phyloP scores from a whole-genome alignment of 805 yeast species.

The Saccharomyces jurei region DNA sequence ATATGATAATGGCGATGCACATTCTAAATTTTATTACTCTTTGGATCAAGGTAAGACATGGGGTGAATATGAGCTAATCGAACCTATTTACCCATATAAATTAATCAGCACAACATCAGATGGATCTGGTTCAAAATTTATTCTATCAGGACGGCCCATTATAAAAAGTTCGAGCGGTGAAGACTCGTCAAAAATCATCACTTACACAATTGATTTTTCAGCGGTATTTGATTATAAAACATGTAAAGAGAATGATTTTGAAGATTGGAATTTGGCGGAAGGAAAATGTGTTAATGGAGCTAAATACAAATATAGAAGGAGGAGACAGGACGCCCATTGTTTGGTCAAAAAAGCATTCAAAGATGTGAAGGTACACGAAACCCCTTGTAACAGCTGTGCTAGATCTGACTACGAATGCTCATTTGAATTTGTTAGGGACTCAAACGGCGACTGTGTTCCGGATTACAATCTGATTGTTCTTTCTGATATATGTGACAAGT shows the following conservation, averaged over 20 bases:
- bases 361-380: constrained; percentile 37
- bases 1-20: constrained; percentile 28
- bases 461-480: constrained; percentile 18
- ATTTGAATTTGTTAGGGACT: constrained; percentile 37
- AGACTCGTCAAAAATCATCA: no score
- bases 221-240: constrained; percentile 41
- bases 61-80: constrained; percentile 38
- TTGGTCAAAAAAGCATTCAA: constrained; percentile 32
- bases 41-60: constrained; percentile 69
- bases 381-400: constrained; percentile 53
- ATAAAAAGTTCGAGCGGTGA: no score
- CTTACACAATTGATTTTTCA: constrained; percentile 43
- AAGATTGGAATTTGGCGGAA: constrained; percentile 42
- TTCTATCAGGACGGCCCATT: constrained; percentile 14
- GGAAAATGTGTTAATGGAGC: constrained; percentile 59
- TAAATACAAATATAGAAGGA: constrained; percentile 51
- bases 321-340: constrained; percentile 60
- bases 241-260: constrained; percentile 49
- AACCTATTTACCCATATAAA: constrained; percentile 26
- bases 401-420: constrained; percentile 66
- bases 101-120: constrained; percentile 54
- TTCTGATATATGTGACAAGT: constrained; percentile 15
- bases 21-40: constrained; percentile 41
- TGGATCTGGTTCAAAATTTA: constrained; percentile 56
- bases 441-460: constrained; percentile 43